Evolutionary conservation across 1,284 basidiomycete genomes (phyloP), one percentile per base, ranked within the genome.

Genomic region (Afroboletus lepidellus): DNA sequence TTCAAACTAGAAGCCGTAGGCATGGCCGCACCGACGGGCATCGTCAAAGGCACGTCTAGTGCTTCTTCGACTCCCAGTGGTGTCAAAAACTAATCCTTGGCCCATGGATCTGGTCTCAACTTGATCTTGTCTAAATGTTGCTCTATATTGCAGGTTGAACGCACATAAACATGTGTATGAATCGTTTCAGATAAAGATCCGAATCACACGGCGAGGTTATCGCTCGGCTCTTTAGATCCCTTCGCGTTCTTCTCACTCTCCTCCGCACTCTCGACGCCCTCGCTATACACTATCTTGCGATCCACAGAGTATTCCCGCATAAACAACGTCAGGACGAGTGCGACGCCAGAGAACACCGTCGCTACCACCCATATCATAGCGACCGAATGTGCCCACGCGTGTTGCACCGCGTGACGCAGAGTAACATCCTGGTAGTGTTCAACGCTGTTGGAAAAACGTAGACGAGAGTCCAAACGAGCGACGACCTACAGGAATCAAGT

Each of bases 381-480:
- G 33, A 93, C 82, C 1, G 87, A 79, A 41, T 78, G 71, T 7
- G 86, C 75, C 69, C 86, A 93, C 0, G 87, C 87, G 54, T 87
- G 77, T 24, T 86, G 79, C 12, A 92, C 74, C 32, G 75, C 71
- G n/a, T 72, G 57, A 12, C 79, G 78, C 29, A 73, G 64, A 9
- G 55, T 60, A 16, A 75, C 67, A 58, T 87, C 77, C 81, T 84
- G 57, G 20, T 43, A 18, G n/a, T 3, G 20, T 33, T 33, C 43
- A 27, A 16, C 15, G 12, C 34, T 18, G 7, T 38, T 21, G 50
- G 29, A 60, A 64, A 43, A 24, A 18, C 15, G 12, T 7, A 3
- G 11, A 69, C 76, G 32, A 54, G 18, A 12, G n/a, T 13, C 8
- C 36, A 21, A 21, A 5, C 36, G 13, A 20, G 36, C 64, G 7